Evolutionary conservation across 116 monocot genomes (phyloP).

Genomic region (Thalassia testudinum): DNA sequence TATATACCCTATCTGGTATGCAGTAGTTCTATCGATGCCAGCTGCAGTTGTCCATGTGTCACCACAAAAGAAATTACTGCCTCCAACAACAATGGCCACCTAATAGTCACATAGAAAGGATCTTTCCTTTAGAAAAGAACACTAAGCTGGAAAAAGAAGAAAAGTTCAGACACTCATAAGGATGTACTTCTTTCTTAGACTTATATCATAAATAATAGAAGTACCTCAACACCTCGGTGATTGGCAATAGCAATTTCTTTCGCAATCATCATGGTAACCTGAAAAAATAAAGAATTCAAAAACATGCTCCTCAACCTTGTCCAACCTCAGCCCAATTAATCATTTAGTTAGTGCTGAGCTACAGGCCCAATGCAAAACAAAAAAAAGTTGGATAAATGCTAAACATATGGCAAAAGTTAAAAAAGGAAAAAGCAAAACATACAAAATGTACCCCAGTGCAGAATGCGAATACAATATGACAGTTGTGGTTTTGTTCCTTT

Average conservation of each 20-base stretch:
- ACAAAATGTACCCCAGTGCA: too few species aligned
- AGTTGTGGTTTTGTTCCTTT: too few species aligned
- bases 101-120: conserved; percentile 11
- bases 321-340: too few species aligned
- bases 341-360: too few species aligned
- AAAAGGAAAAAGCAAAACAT: too few species aligned
- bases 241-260: conserved; percentile 74
- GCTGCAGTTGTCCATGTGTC: conserved; percentile 74
- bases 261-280: conserved; percentile 81
- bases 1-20: conserved; percentile 86
- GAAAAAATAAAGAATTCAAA: conserved; percentile 16
- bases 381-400: too few species aligned
- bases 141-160: not conserved
- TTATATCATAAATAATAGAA: not conserved
- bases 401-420: too few species aligned
- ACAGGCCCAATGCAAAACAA: too few species aligned
- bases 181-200: too few species aligned
- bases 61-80: conserved; percentile 93
- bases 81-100: conserved; percentile 96
- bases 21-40: conserved; percentile 59
- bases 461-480: too few species aligned
- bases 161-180: not conserved
- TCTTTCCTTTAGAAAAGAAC: not conserved
- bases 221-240: conserved; percentile 84
- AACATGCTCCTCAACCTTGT: too few species aligned